Conservation (phyloP, 345 rosid species). For the Euphorbia pulcherrima region DNA sequence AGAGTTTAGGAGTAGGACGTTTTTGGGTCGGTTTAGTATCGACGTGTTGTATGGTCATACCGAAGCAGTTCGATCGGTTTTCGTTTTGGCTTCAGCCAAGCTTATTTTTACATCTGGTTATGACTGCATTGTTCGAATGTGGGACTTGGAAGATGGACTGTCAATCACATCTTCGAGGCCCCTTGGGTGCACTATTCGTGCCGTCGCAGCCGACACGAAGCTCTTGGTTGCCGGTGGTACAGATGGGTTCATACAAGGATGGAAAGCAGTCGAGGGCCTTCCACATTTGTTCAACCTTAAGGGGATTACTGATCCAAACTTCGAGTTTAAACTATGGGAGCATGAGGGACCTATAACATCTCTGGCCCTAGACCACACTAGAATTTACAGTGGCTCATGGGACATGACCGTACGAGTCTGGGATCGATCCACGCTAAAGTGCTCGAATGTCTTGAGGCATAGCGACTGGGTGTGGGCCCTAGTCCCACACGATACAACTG, state of each 20-base stretch:
- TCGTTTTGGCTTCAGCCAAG: conserved; percentile 68
- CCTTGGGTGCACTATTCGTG: conserved; percentile 86
- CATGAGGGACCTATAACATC: conserved; percentile 85
- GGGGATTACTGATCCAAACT: conserved; percentile 40
- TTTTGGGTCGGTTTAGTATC: conserved; percentile 59
- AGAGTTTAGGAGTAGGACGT: conserved; percentile 72
- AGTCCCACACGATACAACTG: conserved; percentile 60
- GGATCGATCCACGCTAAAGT: conserved; percentile 70
- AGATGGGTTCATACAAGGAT: conserved; percentile 84
- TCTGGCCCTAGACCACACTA: conserved; percentile 61
- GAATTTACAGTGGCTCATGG: conserved; percentile 88
- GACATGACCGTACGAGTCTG: conserved; percentile 90
- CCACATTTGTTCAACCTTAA: conserved; percentile 62
- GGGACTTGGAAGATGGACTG: conserved; percentile 83
- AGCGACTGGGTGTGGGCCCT: conserved; percentile 91
- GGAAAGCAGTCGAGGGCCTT: conserved; percentile 68
- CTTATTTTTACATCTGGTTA: conserved; percentile 85
- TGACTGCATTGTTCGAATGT: conserved; percentile 74
- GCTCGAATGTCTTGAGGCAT: conserved; percentile 65
- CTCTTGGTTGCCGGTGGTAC: conserved; percentile 87
- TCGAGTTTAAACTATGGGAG: conserved; percentile 73
- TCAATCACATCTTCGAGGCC: conserved; percentile 63
- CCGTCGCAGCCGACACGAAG: conserved; percentile 68
- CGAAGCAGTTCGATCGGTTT: conserved; percentile 74
- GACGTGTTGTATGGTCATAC: conserved; percentile 82